These are phyloP conservation scores for Claviceps fusiformis DNA, from an alignment of 2,329 filamentous ascomycete species.

Conservation along the genomic window DNA sequence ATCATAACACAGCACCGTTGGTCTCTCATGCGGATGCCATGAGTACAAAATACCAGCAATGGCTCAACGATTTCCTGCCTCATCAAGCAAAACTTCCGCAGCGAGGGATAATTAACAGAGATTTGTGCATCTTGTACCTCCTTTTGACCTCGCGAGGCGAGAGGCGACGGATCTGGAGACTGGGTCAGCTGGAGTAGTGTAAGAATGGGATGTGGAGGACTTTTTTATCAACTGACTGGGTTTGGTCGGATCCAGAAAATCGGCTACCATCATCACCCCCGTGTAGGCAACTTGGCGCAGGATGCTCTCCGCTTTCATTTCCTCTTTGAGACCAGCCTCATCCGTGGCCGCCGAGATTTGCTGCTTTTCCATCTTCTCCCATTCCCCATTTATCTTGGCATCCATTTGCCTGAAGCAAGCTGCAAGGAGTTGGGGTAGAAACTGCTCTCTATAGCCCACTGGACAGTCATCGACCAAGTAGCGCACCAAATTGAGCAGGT, in stretches of 20 bases:
- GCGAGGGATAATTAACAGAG: slow-evolving; percentile 35
- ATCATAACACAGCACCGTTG: slow-evolving; percentile 77
- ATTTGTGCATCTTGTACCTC: neutral
- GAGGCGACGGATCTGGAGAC: slow-evolving; percentile 2
- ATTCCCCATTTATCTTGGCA: slow-evolving; percentile 73
- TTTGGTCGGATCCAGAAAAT: slow-evolving; percentile 66
- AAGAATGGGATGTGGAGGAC: neutral
- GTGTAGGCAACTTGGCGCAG: slow-evolving; percentile 85
- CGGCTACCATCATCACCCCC: slow-evolving; percentile 80
- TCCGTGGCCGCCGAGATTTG: slow-evolving; percentile 51
- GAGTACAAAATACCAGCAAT: slow-evolving; percentile 80
- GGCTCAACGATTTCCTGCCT: slow-evolving; percentile 71
- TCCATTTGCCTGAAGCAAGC: slow-evolving; percentile 79
- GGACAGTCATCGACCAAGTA: slow-evolving; percentile 90
- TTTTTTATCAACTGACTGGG: slow-evolving; percentile 35
- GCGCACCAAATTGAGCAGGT: slow-evolving; percentile 77
- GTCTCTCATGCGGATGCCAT: slow-evolving; percentile 81
- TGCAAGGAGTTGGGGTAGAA: slow-evolving; percentile 72
- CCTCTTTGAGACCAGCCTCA: slow-evolving; percentile 69
- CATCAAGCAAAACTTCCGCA: slow-evolving; percentile 72
- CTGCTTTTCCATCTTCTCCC: slow-evolving; percentile 59
- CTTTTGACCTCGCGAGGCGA: neutral
- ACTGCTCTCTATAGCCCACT: slow-evolving; percentile 58
- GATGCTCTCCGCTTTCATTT: slow-evolving; percentile 98
- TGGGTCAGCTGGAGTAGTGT: neutral